Base-by-base conservation (phyloP, 208 protist species). In the Leishmania martiniquensis region DNA sequence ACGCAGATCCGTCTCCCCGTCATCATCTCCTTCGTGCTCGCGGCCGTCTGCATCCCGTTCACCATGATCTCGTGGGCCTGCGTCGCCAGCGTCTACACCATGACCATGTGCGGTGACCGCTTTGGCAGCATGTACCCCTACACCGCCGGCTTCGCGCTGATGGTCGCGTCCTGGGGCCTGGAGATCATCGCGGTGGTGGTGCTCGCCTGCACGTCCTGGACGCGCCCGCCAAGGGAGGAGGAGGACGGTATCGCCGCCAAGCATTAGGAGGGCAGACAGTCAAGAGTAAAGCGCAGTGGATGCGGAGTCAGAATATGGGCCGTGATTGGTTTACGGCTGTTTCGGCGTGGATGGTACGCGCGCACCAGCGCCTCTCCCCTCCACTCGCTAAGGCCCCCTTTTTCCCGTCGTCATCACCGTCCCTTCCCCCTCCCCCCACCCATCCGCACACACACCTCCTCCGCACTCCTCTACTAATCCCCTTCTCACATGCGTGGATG, bases 71-170 rank as follows among this genome's bases (percentile, higher is more conserved):
- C 52, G 10, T 82, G 67, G 81, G 77, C 76, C 22, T 77, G 44
- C 54, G 72, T 75, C 17, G 54, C 76, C 9, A 32, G 55, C 47
- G 57, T 73, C 4, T 62, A 69, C 67, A 42, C 12, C 34, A 29
- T 59, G 4, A 34, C 37, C 10, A 78, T 39, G 73, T 54, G 42
- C 72, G 54, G 51, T 44, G 52, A 4, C 4, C 15, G 4, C 25
- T 44, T 17, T 12, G 10, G 29, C 25, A 17, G 34, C 17, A 17
- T 57, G 12, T 20, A 5, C 15, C 12, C 22, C n/a, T 77, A 75
- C 65, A 75, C 67, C 39, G 45, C 75, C 34, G 80, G 75, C 45
- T 84, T 84, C 47, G 80, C 59, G 65, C 57, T 84, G n/a, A 75
- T 79, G 62, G 75, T 84, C 45, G 71, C 63, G 3, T 62, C 80